A percentile compares a stretch with the other conserved stretches of the same genome.
These are phyloP conservation scores for Corymbia maculata DNA, from an alignment of 345 rosid species.

Conservation along the genomic window DNA sequence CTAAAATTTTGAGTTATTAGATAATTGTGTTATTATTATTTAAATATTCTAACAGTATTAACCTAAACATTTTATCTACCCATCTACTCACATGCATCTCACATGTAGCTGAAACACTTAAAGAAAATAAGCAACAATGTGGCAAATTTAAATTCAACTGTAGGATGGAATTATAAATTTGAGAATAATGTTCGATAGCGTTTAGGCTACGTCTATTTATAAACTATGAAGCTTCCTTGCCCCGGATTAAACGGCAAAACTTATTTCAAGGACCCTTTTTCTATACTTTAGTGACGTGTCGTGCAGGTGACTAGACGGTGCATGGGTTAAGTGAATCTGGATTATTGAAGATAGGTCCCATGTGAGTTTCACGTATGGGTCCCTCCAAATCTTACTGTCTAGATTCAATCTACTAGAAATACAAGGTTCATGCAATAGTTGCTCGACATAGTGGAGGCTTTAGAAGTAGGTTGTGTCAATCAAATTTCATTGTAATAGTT, in stretches of 20 bases:
- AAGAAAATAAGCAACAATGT: not conserved
- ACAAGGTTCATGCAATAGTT: not conserved
- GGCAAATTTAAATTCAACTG: not conserved
- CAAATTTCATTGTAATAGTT: not conserved
- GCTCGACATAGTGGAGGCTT: not conserved
- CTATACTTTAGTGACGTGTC: not conserved
- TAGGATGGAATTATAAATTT: not conserved
- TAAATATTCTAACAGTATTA: not conserved
- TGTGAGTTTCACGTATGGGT: not conserved
- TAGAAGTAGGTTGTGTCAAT: not conserved
- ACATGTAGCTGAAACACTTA: not conserved
- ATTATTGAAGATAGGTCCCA: not conserved
- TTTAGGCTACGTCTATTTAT: not conserved
- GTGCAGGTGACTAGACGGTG: not conserved
- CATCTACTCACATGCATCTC: not conserved
- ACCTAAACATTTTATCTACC: not conserved
- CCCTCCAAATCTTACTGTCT: not conserved
- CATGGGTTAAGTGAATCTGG: not conserved
- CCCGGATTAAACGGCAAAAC: not conserved
- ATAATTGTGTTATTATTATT: no score
- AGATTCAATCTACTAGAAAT: not conserved
- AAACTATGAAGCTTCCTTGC: not conserved
- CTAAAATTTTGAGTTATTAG: no score
- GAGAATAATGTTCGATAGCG: not conserved
- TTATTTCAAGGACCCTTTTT: accelerated